Percentiles rank a stretch among this genome's conserved stretches.
phyloP scores from a whole-genome alignment of 768 basidiomycete genomes.

The Suillus lakei region DNA sequence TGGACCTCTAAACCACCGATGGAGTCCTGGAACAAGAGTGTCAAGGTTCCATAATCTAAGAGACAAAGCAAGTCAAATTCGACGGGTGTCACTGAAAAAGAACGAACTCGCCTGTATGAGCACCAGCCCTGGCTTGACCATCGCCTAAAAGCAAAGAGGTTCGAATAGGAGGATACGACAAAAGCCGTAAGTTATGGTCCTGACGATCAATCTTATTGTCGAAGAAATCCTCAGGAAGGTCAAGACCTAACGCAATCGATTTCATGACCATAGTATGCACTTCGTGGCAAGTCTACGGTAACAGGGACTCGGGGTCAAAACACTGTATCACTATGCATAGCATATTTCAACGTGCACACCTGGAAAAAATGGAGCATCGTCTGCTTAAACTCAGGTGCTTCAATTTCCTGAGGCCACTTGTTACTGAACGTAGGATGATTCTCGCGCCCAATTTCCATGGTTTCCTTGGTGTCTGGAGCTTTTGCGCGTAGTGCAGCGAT shows the following conservation, averaged over 20 bases:
- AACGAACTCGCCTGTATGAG: constrained; percentile 65
- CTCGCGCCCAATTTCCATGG: constrained; percentile 89
- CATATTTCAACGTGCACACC: constrained; percentile 32
- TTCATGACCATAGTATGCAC: constrained; percentile 81
- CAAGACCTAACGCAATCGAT: constrained; percentile 82
- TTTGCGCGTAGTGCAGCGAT: constrained; percentile 74
- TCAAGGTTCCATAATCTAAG: constrained; percentile 83
- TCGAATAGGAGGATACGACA: constrained; percentile 83
- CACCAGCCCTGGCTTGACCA: constrained; percentile 81
- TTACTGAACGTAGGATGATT: constrained; percentile 82
- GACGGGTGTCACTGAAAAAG: background rate
- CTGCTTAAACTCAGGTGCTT: constrained; percentile 68
- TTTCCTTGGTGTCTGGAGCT: constrained; percentile 83
- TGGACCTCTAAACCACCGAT: constrained; percentile 85
- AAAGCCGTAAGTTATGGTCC: constrained; percentile 78
- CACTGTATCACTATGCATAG: background rate
- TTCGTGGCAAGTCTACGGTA: constrained; percentile 67
- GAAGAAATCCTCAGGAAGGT: constrained; percentile 75
- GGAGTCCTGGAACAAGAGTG: constrained; percentile 81
- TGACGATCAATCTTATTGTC: constrained; percentile 76
- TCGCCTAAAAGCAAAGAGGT: constrained; percentile 57
- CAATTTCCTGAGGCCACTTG: constrained; percentile 71
- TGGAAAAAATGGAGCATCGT: constrained; percentile 81
- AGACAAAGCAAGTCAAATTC: background rate
- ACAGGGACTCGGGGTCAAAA: constrained; percentile 15